Evolutionary conservation across 371 early-diverging fungal genomes (phyloP), one percentile per base, ranked within the genome.

Genomic region (Actinomortierella wolfii): DNA sequence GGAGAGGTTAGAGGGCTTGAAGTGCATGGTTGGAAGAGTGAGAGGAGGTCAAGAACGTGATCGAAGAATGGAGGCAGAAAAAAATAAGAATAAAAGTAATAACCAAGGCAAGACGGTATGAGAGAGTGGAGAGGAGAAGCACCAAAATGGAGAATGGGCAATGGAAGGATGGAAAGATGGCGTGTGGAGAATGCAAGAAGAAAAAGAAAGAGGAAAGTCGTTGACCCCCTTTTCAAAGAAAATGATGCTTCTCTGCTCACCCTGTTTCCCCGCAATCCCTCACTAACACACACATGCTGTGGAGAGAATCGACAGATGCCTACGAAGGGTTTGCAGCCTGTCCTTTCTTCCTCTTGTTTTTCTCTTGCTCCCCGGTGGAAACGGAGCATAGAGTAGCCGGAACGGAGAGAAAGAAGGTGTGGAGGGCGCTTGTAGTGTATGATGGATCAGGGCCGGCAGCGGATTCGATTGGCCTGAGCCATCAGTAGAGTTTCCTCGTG

Each of bases 1-100:
- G 43, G 69, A 66, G 58, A 76, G 67, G 56, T 76, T 69, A 54
- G 47, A 71, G 14, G 57, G 13, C 15, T 47, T 61, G 44, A 71
- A 71, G 43, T 21, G 1, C 46, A 61, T 61, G 66, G 66, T 71
- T 49, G 2, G 47, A 50, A 25, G 43, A 24, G 49, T 15, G 20
- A n/a, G 40, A 39, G n/a, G 25, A 18, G 23, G 17, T 25, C 13
- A 11, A 23, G 34, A 15, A 44, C 39, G 28, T 18, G 46, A 21
- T 18, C 17, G 20, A 44, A 43, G 53, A 24, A 50, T 52, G 47
- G 54, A 41, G 26, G 21, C 18, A 50, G 34, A 17, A 41, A 39
- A 45, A 41, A 42, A 44, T 24, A 54, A 41, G 24, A 13, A 41
- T 48, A 41, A 28, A 34, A 48, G 26, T 34, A 51, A 25, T 44